Evolutionary conservation across 2,329 filamentous ascomycete species (phyloP), one percentile per base, ranked within the genome.

Genomic region (Arthrobotrys musiformis): DNA sequence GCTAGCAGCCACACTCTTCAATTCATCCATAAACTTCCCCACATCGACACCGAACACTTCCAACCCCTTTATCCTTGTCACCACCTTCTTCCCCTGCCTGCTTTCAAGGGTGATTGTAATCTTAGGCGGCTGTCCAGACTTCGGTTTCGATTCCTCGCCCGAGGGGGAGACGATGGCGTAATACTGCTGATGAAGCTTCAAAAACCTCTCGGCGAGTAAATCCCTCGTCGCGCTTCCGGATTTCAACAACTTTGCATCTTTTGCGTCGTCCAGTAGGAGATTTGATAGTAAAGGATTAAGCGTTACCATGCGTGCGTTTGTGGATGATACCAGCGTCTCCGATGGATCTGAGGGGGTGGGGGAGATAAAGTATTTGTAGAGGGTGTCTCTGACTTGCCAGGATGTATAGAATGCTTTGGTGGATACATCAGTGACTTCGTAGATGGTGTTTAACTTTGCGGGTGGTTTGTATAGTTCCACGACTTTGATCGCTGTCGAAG

Each of bases 1-100:
- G n/a, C 90, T 89, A 1, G 90, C 90, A 81, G 90, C 91, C 33
- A 88, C 87, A 83, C 90, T 91, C 80, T 90, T 86, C 80, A 92
- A 80, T 81, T 91, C 90, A 74, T 91, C 90, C 1, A 89, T 89
- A 66, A 91, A 83, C 1, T 87, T 83, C 52, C 86, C 86, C 0
- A 90, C 88, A 17, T 87, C 85, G 48, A 91, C 87, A 26, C 87
- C 86, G 79, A 90, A 91, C 0, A 86, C 83, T 80, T 91, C 90
- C 30, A 91, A 81, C 2, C 88, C 89, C 15, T 85, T 86, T 0
- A 91, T 84, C 79, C 88, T 89, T 2, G 90, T 91, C 1, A 89
- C 88, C 1, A 87, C 89, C 83, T 91, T 91, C 70, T 89, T 89
- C 6, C 89, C 89, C 19, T 86, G 88, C n/a, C 90, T 86, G 17